Evolutionary conservation across 2,329 filamentous ascomycete species (phyloP).

Genomic region (Diplodia mutila): DNA sequence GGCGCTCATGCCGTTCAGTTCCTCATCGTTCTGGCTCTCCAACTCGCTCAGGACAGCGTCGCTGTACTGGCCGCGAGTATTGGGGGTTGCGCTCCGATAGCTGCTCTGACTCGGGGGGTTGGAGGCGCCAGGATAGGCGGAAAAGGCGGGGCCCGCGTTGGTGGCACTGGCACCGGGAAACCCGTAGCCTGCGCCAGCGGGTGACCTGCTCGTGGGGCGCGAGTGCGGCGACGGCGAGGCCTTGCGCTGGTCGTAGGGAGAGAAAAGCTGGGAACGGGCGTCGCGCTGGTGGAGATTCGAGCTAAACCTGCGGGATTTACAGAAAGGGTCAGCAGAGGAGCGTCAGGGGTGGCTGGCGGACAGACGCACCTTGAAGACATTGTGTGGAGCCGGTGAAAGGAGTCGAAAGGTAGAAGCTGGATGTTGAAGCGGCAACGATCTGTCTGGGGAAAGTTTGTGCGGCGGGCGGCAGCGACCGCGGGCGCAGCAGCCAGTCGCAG

Average conservation of each 20-base stretch:
- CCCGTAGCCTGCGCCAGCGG: constrained; percentile 25
- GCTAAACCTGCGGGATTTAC: constrained; percentile 27
- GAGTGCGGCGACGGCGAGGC: constrained; percentile 41
- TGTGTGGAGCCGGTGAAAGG: constrained; percentile 20
- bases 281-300: constrained; percentile 34
- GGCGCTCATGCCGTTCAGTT: constrained; percentile 86
- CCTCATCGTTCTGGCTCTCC: constrained; percentile 91
- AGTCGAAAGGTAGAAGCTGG: neutral
- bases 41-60: constrained; percentile 89
- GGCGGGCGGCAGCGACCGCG: constrained; percentile 14
- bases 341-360: neutral
- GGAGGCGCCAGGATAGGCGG: constrained; percentile 40
- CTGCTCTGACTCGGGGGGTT: constrained; percentile 19
- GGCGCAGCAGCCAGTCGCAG: neutral
- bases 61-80: constrained; percentile 81
- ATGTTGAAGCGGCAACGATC: constrained; percentile 24
- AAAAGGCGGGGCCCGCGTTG: constrained; percentile 33
- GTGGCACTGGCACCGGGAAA: neutral
- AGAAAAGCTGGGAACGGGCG: constrained; percentile 45
- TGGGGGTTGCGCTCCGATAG: constrained; percentile 51
- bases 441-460: constrained; percentile 24
- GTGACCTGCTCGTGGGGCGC: constrained; percentile 28
- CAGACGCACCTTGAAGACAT: constrained; percentile 23
- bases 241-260: constrained; percentile 42
- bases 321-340: neutral